A percentile compares a stretch with the other conserved stretches of the same genome.
These are phyloP conservation scores for Penicillium sp. DNA, from an alignment of 2,329 filamentous ascomycete genomes.

Conservation along the genomic window DNA sequence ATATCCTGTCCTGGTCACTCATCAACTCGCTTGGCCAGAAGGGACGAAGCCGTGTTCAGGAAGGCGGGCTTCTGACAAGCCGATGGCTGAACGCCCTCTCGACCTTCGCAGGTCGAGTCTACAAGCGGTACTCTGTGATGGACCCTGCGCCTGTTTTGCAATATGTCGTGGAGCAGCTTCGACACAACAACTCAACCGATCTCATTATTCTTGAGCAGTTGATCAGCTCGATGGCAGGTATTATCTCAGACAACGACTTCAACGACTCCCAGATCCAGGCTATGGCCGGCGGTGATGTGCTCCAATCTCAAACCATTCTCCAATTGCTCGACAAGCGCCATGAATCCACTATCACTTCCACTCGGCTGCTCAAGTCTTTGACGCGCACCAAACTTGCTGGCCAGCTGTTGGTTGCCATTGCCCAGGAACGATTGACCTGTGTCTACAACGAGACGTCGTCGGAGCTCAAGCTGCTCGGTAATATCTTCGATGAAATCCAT, in stretches of 20 bases:
- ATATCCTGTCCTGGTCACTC: slow-evolving; percentile 89
- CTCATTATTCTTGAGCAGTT: slow-evolving; percentile 89
- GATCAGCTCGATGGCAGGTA: slow-evolving; percentile 89
- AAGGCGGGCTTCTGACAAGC: slow-evolving; percentile 75
- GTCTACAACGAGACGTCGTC: slow-evolving; percentile 75
- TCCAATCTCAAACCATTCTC: slow-evolving; percentile 79
- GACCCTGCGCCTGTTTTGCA: slow-evolving; percentile 82
- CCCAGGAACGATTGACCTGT: slow-evolving; percentile 86
- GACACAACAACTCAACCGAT: slow-evolving; percentile 81
- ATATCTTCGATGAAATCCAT: slow-evolving; percentile 87
- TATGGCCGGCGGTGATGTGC: slow-evolving; percentile 80
- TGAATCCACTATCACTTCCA: slow-evolving; percentile 71
- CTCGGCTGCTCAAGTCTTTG: slow-evolving; percentile 76
- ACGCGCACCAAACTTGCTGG: slow-evolving; percentile 76
- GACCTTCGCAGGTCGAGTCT: slow-evolving; percentile 87
- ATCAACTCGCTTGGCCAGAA: slow-evolving; percentile 69
- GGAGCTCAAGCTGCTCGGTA: slow-evolving; percentile 85
- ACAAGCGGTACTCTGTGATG: slow-evolving; percentile 81
- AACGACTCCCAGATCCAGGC: slow-evolving; percentile 85
- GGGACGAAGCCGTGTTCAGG: slow-evolving; percentile 61
- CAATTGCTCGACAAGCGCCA: slow-evolving; percentile 81
- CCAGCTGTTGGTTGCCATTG: slow-evolving; percentile 83
- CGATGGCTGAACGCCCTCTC: slow-evolving; percentile 90
- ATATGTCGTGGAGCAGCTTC: slow-evolving; percentile 84
- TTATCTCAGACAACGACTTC: slow-evolving; percentile 82